Evolutionary conservation across 1,284 basidiomycete species (phyloP).

Genomic region (Naganishia sp.): DNA sequence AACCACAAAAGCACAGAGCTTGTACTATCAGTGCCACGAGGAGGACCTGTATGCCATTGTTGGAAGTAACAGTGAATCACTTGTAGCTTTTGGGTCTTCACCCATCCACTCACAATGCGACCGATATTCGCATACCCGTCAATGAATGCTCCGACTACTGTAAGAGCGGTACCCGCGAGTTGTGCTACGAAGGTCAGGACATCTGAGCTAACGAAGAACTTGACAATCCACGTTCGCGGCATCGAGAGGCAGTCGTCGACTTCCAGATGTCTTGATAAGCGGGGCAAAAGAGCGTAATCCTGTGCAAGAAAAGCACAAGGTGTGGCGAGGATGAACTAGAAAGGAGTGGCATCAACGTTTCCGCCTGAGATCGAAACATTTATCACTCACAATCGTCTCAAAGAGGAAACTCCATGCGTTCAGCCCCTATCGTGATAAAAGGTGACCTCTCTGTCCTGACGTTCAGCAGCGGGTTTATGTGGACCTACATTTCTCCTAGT

Average conservation of each 20-base stretch:
- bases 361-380: neutral
- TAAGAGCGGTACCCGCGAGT: conserved; percentile 37
- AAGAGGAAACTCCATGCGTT: conserved; percentile 38
- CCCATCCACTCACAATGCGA: conserved; percentile 9
- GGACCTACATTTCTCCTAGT: conserved; percentile 30
- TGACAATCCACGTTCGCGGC: conserved; percentile 29
- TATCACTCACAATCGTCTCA: conserved; percentile 35
- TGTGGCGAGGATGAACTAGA: conserved; percentile 37
- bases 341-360: conserved; percentile 6
- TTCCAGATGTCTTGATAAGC: conserved; percentile 30
- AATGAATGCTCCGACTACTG: conserved; percentile 35
- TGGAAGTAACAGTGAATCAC: neutral
- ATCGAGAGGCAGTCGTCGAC: conserved; percentile 33
- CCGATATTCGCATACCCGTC: conserved; percentile 32
- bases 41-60: conserved; percentile 20
- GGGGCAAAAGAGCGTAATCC: conserved; percentile 37
- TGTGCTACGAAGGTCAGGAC: conserved; percentile 37
- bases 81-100: no score
- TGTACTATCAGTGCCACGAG: conserved; percentile 38
- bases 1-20: conserved; percentile 16
- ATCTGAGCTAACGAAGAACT: conserved; percentile 35
- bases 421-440: conserved; percentile 12
- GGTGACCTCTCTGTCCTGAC: neutral
- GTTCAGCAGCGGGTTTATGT: neutral
- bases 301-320: conserved; percentile 40